A percentile compares a stretch with the other conserved stretches of the same genome.
Conservation (phyloP, 331 rosid species). For the Pyrus hybrid region DNA sequence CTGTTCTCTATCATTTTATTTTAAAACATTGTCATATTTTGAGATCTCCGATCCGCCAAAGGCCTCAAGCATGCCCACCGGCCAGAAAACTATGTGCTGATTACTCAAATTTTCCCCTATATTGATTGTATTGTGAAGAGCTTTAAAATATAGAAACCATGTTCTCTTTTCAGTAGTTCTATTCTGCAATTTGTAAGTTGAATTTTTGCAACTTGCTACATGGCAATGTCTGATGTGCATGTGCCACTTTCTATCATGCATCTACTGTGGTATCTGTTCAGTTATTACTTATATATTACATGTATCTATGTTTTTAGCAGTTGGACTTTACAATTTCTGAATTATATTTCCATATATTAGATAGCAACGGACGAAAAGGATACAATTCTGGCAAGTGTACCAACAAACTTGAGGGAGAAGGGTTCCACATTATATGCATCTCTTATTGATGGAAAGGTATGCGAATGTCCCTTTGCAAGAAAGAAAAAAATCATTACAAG, state of each 20-base stretch:
- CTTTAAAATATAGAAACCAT: background rate
- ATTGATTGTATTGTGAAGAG: background rate
- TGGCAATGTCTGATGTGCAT: background rate
- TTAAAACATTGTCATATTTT: background rate
- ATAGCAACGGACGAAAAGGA: constrained; percentile 69
- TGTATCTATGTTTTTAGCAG: background rate
- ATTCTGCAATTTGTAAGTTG: background rate
- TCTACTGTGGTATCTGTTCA: too few relatives aligned
- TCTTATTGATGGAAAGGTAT: constrained; percentile 77
- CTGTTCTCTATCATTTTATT: background rate
- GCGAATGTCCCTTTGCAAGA: background rate
- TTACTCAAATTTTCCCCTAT: background rate
- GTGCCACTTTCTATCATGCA: background rate
- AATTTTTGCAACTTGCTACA: background rate
- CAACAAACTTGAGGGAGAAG: constrained; percentile 55
- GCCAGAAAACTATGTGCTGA: background rate
- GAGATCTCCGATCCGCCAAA: background rate
- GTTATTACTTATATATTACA: too few relatives aligned
- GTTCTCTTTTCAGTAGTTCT: background rate
- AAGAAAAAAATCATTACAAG: background rate
- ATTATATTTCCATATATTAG: constrained; percentile 27
- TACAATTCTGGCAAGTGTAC: constrained; percentile 65
- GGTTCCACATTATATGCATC: constrained; percentile 58
- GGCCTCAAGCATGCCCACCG: background rate
- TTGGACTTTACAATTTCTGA: background rate